Evolutionary conservation across 73 alveolate species (phyloP).

Genomic region (Breviolum minutum): DNA sequence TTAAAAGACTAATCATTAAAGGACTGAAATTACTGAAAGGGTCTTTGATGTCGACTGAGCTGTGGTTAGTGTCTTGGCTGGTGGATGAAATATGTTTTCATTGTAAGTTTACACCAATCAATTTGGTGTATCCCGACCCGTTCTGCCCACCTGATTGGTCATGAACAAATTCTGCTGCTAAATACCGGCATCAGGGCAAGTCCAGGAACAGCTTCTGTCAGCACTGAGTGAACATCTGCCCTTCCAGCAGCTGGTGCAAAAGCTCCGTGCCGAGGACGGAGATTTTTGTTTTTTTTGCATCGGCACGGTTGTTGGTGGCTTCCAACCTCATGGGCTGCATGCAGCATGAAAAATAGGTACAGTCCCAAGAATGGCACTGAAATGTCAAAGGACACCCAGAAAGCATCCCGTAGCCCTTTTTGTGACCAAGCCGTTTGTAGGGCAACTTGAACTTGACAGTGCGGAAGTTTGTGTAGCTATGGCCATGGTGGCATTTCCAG

Average conservation of each 20-base stretch:
- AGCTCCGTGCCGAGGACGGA: not conserved
- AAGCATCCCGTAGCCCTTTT: not conserved
- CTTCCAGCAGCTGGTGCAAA: conserved; percentile 35
- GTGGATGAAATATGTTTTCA: too few relatives aligned
- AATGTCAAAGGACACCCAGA: too few relatives aligned
- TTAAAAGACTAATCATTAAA: too few relatives aligned
- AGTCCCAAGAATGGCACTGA: too few relatives aligned
- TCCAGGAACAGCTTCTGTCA: conserved; percentile 20
- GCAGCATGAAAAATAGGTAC: too few relatives aligned
- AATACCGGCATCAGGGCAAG: not conserved
- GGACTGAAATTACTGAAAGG: too few relatives aligned
- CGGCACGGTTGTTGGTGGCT: not conserved
- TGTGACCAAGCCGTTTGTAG: not conserved
- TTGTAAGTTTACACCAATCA: too few relatives aligned
- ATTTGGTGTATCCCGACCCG: not conserved
- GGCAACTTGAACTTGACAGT: not conserved
- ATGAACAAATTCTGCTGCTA: not conserved
- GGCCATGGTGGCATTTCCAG: conserved; percentile 52
- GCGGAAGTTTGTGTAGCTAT: not conserved
- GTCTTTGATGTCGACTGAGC: too few relatives aligned
- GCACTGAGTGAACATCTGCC: conserved; percentile 34
- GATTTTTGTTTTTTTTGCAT: not conserved
- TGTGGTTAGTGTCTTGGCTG: too few relatives aligned
- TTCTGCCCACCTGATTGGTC: not conserved
- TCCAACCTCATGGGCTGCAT: not conserved